Base-by-base conservation (phyloP, 2,329 filamentous ascomycete genomes). In the Leptographium lundbergii region DNA sequence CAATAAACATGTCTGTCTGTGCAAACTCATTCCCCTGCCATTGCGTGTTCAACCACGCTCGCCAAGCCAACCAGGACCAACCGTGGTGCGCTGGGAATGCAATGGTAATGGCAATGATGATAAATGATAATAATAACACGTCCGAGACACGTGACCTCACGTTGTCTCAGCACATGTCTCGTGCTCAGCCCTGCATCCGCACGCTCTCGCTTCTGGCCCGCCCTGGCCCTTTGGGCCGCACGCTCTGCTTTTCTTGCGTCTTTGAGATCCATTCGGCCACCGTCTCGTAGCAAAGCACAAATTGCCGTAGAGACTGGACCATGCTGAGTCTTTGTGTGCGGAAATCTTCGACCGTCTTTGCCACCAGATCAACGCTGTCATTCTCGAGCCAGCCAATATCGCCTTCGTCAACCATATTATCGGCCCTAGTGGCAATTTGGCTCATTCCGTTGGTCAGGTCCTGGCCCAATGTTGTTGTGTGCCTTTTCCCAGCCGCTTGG, bases 251-350 rank as follows among this genome's bases (percentile, higher is more conserved):
- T 51, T 77, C 77, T 58, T 81, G 74, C 47, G 76, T 66, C 63
- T 79, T 72, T 65, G 72, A 74, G 32, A 94, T 72, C 91, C 92
- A 99, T 72, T 97, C 92, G 58, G 95, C 75, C 7, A 97, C 80
- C 48, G 89, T 95, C 75, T 99, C 94, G 71, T 99, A 99, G 71
- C 94, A 99, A 39, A 99, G 82, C 56, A 96, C 92, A 73, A 88
- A 97, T 70, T 99, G 94, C 61, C 89, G 80, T 60, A 97, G 74
- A 67, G 88, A 96, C 72, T 97, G 94, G 51, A 99, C 92, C 91
- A 97, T 99, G 72, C 91, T 96, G 24, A 96, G 74, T 64, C 94
- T 78, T 74, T 99, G 94, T 55, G 81, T 77, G 59, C 94, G 80
- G 71, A 99, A 96, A 66, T 96, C 91, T 66, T 94, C 88, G 1